Base-by-base conservation (phyloP, 2,329 filamentous ascomycete species). In the Knoxdaviesia capensis region DNA sequence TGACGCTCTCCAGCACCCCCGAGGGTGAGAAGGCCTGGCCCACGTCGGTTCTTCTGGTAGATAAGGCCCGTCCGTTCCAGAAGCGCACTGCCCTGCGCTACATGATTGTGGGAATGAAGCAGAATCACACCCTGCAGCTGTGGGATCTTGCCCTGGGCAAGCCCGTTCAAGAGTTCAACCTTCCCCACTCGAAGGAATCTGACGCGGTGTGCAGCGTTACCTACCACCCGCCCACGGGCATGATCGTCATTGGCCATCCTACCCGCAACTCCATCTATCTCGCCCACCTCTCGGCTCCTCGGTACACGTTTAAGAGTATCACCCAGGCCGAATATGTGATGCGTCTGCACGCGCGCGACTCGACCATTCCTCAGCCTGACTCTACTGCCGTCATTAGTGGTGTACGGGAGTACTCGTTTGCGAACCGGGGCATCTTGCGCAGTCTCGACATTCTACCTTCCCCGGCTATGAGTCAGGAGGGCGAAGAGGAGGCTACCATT, bases 251-350 rank as follows among this genome's bases (percentile, higher is more conserved):
- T 46, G 92, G 88, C 34, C 90, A 98, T 54, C 90, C 92, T 7
- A 96, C 88, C 2, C 77, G 90, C 48, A 98, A 98, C 64, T 94
- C 87, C 6, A 78, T 98, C 58, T 98, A 94, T 64, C 93, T 98
- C 62, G 76, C 94, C 41, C 88, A 96, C 53, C 66, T 98, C 34
- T 96, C 88, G 41, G 88, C 87, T 36, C 90, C 90, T 20, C 85
- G 85, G 60, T 96, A 98, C 64, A 83, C 79, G 52, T 66, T 96
- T 46, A 75, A 73, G 62, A 70, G 74, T 48, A 73, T 94, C 59
- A 81, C 82, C 30, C 90, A 98, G 63, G 86, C 88, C 40, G 77
- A 80, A 29, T 98, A 86, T 59, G 78, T 94, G 49, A 74, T 80
- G 55, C 79, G 79, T 47, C 68, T 94, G 45, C 76, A 79, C 8